Conservation (phyloP, 1,284 basidiomycete species). For the Irpex sp. region DNA sequence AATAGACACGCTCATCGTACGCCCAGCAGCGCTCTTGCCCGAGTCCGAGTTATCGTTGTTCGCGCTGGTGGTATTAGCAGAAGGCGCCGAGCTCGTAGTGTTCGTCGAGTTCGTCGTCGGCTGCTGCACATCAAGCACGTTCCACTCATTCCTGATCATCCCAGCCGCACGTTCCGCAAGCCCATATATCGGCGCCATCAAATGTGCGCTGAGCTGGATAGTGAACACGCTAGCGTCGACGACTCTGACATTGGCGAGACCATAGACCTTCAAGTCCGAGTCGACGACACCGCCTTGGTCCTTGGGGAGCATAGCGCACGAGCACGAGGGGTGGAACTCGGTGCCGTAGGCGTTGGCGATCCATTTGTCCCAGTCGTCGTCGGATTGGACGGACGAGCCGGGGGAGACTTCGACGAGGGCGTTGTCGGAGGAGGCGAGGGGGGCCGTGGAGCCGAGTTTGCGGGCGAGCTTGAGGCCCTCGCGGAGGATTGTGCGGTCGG, state of each 20-base stretch:
- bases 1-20: neutral
- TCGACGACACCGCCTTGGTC: slow-evolving; percentile 65
- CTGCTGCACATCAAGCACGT: slow-evolving; percentile 21
- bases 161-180: slow-evolving; percentile 67
- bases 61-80: neutral
- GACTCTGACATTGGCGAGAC: slow-evolving; percentile 50
- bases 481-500: slow-evolving; percentile 54
- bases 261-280: slow-evolving; percentile 59
- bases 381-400: slow-evolving; percentile 35
- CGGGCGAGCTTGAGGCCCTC: slow-evolving; percentile 54
- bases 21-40: neutral
- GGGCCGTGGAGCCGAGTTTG: slow-evolving; percentile 36
- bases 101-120: neutral
- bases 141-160: slow-evolving; percentile 50
- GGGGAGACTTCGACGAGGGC: slow-evolving; percentile 37
- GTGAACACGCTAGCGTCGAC: slow-evolving; percentile 55
- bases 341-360: slow-evolving; percentile 36
- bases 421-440: slow-evolving; percentile 27
- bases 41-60: neutral
- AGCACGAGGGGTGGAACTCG: slow-evolving; percentile 56
- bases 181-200: slow-evolving; percentile 61
- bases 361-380: slow-evolving; percentile 47
- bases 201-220: slow-evolving; percentile 47
- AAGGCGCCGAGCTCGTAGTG: neutral
- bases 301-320: slow-evolving; percentile 63